Evolutionary conservation across 2,329 filamentous ascomycete genomes (phyloP).

Genomic region (Aspergillus neoniger): DNA sequence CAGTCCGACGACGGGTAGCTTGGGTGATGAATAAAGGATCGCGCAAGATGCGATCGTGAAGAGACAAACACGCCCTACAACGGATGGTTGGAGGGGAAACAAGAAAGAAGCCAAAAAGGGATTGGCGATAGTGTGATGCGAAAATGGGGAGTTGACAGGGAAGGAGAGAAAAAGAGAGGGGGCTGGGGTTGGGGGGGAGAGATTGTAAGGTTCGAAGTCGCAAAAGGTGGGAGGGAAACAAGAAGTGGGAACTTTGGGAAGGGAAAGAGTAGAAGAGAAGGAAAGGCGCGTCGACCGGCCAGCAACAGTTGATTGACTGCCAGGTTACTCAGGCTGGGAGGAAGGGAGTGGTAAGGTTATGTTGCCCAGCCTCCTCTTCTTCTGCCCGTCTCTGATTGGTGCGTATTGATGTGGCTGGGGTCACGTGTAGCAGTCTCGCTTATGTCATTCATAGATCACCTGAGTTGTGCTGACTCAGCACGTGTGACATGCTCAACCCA

Average conservation of each 20-base stretch:
- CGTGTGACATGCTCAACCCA: not conserved
- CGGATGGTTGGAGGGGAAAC: conserved; percentile 9
- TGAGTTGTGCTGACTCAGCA: not conserved
- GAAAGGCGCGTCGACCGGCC: not conserved
- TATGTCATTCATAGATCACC: conserved; percentile 9
- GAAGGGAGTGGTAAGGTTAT: not conserved
- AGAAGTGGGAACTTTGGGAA: not conserved
- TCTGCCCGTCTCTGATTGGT: conserved; percentile 14
- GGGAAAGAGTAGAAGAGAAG: not conserved
- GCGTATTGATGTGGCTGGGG: conserved; percentile 26
- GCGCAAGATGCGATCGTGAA: not conserved
- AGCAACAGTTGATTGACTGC: not conserved
- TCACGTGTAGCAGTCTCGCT: conserved; percentile 28
- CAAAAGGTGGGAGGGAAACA: not conserved
- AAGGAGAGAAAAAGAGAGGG: not conserved
- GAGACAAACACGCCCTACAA: conserved; percentile 10
- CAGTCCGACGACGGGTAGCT: not conserved
- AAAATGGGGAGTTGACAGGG: not conserved
- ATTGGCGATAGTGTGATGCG: not conserved
- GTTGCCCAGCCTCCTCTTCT: conserved; percentile 18
- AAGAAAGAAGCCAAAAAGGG: conserved; percentile 3
- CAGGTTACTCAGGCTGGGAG: not conserved
- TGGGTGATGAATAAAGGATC: conserved; percentile 6
- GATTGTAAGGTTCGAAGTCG: not conserved
- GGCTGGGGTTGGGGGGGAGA: not conserved